Conservation (phyloP, 371 early-diverging fungal genomes). For the Zancudomyces culisetae region DNA sequence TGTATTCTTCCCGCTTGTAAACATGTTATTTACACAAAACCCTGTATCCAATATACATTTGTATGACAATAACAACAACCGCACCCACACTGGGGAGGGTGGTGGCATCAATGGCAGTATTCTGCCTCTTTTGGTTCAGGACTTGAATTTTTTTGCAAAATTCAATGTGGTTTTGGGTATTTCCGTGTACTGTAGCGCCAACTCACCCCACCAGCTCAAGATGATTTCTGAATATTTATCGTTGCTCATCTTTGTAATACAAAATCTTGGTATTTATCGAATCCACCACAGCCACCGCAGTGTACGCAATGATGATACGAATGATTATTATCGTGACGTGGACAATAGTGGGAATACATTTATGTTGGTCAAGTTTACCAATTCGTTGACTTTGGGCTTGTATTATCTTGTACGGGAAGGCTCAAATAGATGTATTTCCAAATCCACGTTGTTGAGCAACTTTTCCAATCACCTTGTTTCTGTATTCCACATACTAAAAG, state of each 20-base stretch:
- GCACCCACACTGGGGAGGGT: not conserved
- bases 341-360: no score
- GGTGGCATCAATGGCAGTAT: not conserved
- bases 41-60: no score
- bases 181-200: not conserved
- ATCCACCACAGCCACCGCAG: not conserved
- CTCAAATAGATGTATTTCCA: no score
- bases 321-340: no score
- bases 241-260: not conserved
- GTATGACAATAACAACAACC: not conserved
- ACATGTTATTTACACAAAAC: not conserved
- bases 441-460: no score
- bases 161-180: not conserved
- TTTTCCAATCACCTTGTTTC: no score
- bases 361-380: not conserved
- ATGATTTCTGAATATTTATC: constrained; percentile 2
- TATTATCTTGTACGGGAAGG: not conserved
- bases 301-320: no score
- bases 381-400: not conserved
- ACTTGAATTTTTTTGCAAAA: not conserved
- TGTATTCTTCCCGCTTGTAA: not conserved
- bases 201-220: constrained; percentile 2
- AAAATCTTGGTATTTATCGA: not conserved
- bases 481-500: no score
- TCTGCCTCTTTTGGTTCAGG: not conserved